phyloP scores from a whole-genome alignment of 2,329 filamentous ascomycete genomes.

The Truncatella angustata region DNA sequence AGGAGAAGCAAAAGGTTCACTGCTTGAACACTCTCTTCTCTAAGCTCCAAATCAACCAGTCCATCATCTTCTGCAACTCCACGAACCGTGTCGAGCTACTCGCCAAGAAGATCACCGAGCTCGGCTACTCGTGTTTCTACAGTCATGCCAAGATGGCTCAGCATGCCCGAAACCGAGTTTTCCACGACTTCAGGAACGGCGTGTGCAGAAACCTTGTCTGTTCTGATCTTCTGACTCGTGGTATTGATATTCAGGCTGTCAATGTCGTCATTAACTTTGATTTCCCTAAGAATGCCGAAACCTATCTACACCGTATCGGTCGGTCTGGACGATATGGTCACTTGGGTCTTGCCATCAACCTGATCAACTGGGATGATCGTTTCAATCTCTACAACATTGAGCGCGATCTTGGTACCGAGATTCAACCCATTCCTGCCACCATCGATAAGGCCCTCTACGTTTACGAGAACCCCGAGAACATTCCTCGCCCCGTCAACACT shows the following conservation, averaged over 20 bases:
- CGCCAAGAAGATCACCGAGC: conserved; percentile 98
- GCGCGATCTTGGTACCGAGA: conserved; percentile 94
- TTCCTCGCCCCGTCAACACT: conserved; percentile 74
- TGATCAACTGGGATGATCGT: conserved; percentile 99
- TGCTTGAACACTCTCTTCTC: conserved; percentile 98
- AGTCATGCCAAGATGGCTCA: conserved; percentile 98
- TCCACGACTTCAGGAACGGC: conserved; percentile 98
- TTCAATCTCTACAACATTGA: conserved; percentile 99
- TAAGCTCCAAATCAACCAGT: conserved; percentile 99
- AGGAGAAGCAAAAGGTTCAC: conserved; percentile 99
- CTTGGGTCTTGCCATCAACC: conserved; percentile 93
- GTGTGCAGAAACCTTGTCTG: conserved; percentile 98
- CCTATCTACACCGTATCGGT: conserved; percentile 96
- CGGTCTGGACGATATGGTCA: conserved; percentile 96
- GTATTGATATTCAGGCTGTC: conserved; percentile 98
- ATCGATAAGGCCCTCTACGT: conserved; percentile 99
- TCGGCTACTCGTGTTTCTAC: conserved; percentile 99
- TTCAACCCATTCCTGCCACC: conserved; percentile 87
- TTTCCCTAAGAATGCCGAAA: conserved; percentile 99
- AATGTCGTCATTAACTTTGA: conserved; percentile 99
- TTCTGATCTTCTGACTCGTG: conserved; percentile 93
- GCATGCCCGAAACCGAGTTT: conserved; percentile 94
- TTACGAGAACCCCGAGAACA: conserved; percentile 93
- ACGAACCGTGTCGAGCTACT: conserved; percentile 97
- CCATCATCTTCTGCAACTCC: conserved; percentile 99